Base-by-base conservation (phyloP, 768 basidiomycete genomes). In the Leccinum fibrillosum region DNA sequence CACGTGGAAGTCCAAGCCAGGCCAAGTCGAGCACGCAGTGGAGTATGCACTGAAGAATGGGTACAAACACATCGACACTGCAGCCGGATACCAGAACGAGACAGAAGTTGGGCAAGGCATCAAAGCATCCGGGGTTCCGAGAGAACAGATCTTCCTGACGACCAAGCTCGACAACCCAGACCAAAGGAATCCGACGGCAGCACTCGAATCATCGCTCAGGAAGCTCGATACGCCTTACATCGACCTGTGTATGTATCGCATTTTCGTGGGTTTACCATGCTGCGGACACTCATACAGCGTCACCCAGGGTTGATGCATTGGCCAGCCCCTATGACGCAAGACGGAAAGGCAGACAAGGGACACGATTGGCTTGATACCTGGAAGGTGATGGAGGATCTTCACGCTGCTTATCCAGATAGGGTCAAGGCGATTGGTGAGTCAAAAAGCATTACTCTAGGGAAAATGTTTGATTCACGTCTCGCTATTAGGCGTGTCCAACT, bases 81-180 rank as follows among this genome's bases (percentile, higher is more conserved):
- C 88, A 10, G 75, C 84, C 21, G 86, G 77, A 6, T 89, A 90
- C 70, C 74, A 74, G 53, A 94, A 93, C 68, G 90, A 94, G 73
- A 75, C 77, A 35, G 90, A 91, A 72, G 93, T 95, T 47, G 93
- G 92, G 13, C 66, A 84, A 54, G 93, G 92, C 30, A 86, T 94
- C 75, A 85, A 67, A 52, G 77, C 78, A 12, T 88, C 86, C 23
- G 92, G 90, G 11, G 83, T 94, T 15, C 78, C 84, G 5, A 83
- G 94, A 57, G 76, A 77, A 35, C 76, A 86, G 56, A 81, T 95
- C 73, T 95, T 94, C 80, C 73, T 95, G 58, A 92, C 90, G 57
- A 88, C 86, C 57, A 89, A 88, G 72, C 78, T 89, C 55, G 77
- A 82, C 67, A 86, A 86, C 72, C 72, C 76, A 50, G 82, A 86